These are phyloP conservation scores for Cryphonectria radicalis DNA, from an alignment of 2,329 filamentous ascomycete genomes.

Conservation along the genomic window DNA sequence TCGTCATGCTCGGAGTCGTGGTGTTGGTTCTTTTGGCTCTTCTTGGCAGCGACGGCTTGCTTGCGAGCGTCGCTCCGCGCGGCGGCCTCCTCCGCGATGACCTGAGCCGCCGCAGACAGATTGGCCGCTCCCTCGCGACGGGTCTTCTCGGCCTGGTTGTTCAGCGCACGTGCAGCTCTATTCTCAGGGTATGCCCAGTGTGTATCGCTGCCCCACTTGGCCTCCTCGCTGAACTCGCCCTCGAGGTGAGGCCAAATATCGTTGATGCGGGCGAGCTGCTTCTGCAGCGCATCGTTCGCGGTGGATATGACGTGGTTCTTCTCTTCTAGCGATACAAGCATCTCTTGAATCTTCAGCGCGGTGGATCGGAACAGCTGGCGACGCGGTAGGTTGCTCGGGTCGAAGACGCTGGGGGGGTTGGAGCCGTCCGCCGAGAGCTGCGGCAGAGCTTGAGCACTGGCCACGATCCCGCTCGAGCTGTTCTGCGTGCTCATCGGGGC, in stretches of 20 bases:
- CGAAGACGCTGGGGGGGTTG: conserved; percentile 51
- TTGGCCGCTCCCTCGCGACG: conserved; percentile 78
- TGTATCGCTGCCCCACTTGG: conserved; percentile 85
- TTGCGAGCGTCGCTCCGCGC: conserved; percentile 83
- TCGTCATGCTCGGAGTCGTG: conserved; percentile 84
- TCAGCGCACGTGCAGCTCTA: conserved; percentile 64
- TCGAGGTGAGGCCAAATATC: conserved; percentile 87
- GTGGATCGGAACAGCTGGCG: conserved; percentile 79
- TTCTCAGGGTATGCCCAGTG: conserved; percentile 97
- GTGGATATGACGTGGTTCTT: conserved; percentile 97
- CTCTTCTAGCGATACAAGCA: conserved; percentile 91
- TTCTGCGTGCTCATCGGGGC: conserved; percentile 56
- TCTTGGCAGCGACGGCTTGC: conserved; percentile 78
- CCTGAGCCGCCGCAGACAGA: conserved; percentile 76
- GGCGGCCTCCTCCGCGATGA: conserved; percentile 80
- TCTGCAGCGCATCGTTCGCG: conserved; percentile 85
- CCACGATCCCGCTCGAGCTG: conserved; percentile 48
- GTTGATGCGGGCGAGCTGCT: conserved; percentile 83
- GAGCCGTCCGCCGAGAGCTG: conserved; percentile 49
- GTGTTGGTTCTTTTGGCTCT: conserved; percentile 66
- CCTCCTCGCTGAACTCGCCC: conserved; percentile 89
- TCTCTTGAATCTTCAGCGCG: conserved; percentile 76
- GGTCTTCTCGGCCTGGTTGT: conserved; percentile 71
- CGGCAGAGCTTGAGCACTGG: conserved; percentile 42
- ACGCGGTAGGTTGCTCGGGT: conserved; percentile 64